These are phyloP conservation scores for Ampelocalamus luodianensis DNA, from an alignment of 176 grass and related monocot genomes.

Conservation along the genomic window DNA sequence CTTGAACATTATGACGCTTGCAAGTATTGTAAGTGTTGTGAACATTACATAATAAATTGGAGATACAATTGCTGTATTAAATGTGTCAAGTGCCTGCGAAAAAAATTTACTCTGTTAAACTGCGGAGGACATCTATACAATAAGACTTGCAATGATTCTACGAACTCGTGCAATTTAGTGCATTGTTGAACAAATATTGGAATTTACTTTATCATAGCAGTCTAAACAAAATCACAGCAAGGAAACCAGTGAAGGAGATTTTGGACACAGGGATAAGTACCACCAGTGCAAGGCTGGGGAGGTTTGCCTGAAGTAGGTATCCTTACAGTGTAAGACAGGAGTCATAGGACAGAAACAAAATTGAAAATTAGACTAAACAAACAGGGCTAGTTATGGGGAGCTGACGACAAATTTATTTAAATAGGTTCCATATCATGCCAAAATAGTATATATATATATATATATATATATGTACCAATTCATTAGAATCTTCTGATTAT, in stretches of 20 bases:
- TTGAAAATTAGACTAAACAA: neutral
- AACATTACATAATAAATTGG: conserved; percentile 99
- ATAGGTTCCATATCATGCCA: conserved; percentile 1
- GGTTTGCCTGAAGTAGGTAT: neutral
- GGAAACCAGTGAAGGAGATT: neutral
- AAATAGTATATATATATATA: neutral
- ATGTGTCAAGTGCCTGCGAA: conserved; percentile 85
- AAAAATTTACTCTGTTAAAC: conserved; percentile 14
- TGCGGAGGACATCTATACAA: neutral
- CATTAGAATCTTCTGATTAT: neutral
- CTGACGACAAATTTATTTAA: neutral
- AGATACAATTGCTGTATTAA: conserved; percentile 96
- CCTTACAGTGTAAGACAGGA: neutral
- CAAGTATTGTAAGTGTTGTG: conserved; percentile 90
- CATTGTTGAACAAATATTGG: neutral
- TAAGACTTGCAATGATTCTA: conserved; percentile 10
- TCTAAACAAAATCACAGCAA: neutral
- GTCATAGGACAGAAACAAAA: neutral
- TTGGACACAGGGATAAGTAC: neutral
- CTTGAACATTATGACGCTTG: conserved; percentile 99
- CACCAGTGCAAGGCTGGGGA: neutral
- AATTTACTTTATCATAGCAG: neutral
- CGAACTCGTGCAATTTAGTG: neutral
- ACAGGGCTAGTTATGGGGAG: neutral
- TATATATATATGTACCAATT: neutral